A percentile compares a stretch with the other conserved stretches of the same genome.
phyloP scores from a whole-genome alignment of 164 flowering plant species.

The Aristolochia californica region DNA sequence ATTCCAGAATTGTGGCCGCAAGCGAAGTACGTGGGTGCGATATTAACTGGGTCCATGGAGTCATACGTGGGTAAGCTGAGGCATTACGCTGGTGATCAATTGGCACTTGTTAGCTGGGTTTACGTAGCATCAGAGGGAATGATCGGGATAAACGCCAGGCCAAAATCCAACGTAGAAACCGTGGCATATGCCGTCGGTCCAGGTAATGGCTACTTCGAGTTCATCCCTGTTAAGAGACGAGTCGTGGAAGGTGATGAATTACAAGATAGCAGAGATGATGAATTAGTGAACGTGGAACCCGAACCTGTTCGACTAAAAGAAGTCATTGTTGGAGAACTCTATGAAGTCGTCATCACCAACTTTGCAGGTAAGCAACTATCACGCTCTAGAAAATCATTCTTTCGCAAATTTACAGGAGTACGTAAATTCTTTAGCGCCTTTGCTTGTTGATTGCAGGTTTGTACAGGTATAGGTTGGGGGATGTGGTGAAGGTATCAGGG shows the following conservation, averaged over 20 bases:
- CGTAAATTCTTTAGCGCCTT: no score
- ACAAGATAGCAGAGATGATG: background rate
- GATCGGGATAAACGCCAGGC: conserved; percentile 81
- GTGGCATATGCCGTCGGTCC: conserved; percentile 78
- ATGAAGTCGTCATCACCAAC: conserved; percentile 72
- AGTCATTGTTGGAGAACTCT: conserved; percentile 75
- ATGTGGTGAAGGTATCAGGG: conserved; percentile 68
- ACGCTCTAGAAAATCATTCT: no score
- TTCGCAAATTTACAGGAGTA: no score
- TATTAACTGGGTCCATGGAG: conserved; percentile 97
- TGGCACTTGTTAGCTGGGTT: conserved; percentile 67
- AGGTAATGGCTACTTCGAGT: conserved; percentile 79
- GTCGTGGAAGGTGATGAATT: conserved; percentile 11
- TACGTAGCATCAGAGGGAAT: conserved; percentile 96
- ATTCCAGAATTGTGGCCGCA: conserved; percentile 80
- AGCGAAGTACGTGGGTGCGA: conserved; percentile 69
- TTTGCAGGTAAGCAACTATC: no score
- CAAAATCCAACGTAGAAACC: conserved; percentile 55
- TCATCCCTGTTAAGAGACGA: conserved; percentile 40
- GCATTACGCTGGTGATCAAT: conserved; percentile 59
- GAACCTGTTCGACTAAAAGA: conserved; percentile 67
- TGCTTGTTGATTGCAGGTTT: conserved; percentile 42
- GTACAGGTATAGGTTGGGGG: conserved; percentile 88
- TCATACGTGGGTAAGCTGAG: conserved; percentile 76
- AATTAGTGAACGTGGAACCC: conserved; percentile 15